These are phyloP conservation scores for Phylloporus sp. DNA, from an alignment of 1,284 basidiomycete species.

Conservation along the genomic window DNA sequence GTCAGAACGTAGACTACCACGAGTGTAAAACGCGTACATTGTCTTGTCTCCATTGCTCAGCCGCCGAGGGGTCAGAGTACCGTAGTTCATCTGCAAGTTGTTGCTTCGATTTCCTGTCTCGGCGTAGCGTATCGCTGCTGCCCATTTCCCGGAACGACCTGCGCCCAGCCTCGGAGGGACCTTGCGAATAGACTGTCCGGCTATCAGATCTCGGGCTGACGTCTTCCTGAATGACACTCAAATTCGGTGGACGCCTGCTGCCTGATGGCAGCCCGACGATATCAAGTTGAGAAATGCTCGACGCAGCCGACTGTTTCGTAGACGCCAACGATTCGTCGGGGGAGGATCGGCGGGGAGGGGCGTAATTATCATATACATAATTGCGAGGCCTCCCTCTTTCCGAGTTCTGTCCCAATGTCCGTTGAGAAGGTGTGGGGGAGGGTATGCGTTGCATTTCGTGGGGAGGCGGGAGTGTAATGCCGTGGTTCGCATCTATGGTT, in stretches of 20 bases:
- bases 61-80: conserved; percentile 45
- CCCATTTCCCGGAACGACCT: conserved; percentile 23
- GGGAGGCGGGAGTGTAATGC: conserved; percentile 41
- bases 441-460: conserved; percentile 38
- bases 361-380: conserved; percentile 32
- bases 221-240: conserved; percentile 52
- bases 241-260: conserved; percentile 31
- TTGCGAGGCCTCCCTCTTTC: conserved; percentile 35
- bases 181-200: conserved; percentile 35
- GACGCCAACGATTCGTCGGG: conserved; percentile 41
- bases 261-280: conserved; percentile 43
- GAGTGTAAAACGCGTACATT: conserved; percentile 29
- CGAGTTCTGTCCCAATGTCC: conserved; percentile 20
- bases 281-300: conserved; percentile 52
- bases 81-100: conserved; percentile 44
- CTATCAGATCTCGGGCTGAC: conserved; percentile 43
- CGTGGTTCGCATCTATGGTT: conserved; percentile 25
- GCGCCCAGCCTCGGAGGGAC: conserved; percentile 25
- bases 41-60: conserved; percentile 48
- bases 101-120: conserved; percentile 33
- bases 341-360: conserved; percentile 34
- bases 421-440: conserved; percentile 41
- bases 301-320: conserved; percentile 39
- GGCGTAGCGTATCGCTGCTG: conserved; percentile 29
- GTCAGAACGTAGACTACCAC: conserved; percentile 10